Evolutionary conservation across 192 early-diverging fungal genomes (phyloP), one percentile per base, ranked within the genome.

Genomic region (Glomus cerebriforme): DNA sequence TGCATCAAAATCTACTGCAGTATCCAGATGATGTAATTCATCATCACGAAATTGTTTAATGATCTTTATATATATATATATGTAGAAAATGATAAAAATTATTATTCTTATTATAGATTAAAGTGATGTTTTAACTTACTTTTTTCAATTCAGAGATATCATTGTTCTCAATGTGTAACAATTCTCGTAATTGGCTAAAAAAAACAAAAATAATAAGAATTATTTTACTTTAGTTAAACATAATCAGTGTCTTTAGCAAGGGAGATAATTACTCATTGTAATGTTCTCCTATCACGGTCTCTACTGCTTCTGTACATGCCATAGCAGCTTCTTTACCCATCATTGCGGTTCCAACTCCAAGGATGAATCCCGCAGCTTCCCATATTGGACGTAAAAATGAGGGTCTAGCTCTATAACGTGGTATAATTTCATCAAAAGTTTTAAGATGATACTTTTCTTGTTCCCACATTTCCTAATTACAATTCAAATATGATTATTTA

Each of bases 281-380:
- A 81, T 99, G 97, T 47, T 92, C 83, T 31, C 97, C 96, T 83
- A 99, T 99, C 13, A 94, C 92, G 10, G 95, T 96, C 86, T 99
- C 97, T 17, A 98, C 97, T 3, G 96, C 97, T 79, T 99, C 97
- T 0, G 97, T 99, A 83, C 96, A 97, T n/a, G 96, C 96, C 96
- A 99, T 99, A 34, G 96, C 95, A 27, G 96, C 96, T 77, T 96
- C 93, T 76, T 94, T 93, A n/a, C 96, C 97, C 79, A 99, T 82
- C 65, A 96, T 71, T 3, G 95, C 97, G 1, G 96, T 96, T 1
- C 89, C 92, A 7, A 88, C 92, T 22, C 97, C 97, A 13, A 99
- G 81, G 2, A 92, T 86, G 77, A 91, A 97, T 8, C 97, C 97
- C 17, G 94, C 92, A 9, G 88, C 84, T 54, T 95, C 95, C 92